Percentiles rank a stretch among this genome's conserved stretches.
Evolutionary conservation across 2,329 filamentous ascomycete species (phyloP).

Genomic region (Keithomyces neogunnii): DNA sequence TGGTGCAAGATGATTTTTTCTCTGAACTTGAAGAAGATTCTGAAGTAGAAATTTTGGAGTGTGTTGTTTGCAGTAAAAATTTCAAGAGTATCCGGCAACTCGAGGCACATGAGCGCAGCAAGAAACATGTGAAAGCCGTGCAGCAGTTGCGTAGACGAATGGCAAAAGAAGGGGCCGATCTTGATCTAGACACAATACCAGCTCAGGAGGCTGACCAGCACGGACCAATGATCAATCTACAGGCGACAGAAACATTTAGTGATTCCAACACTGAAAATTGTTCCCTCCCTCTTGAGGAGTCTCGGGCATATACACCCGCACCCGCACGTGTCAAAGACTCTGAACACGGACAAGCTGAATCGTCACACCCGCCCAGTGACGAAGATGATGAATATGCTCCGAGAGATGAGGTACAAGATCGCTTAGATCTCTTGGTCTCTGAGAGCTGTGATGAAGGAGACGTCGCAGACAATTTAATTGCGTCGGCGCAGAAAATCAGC

Average conservation of each 20-base stretch:
- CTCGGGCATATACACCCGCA: background rate
- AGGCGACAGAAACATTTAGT: background rate
- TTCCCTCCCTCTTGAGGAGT: background rate
- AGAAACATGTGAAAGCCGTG: conserved; percentile 86
- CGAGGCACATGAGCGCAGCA: conserved; percentile 88
- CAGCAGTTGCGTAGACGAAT: conserved; percentile 75
- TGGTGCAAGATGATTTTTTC: conserved; percentile 51
- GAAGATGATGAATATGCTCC: conserved; percentile 37
- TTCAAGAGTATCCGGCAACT: conserved; percentile 93
- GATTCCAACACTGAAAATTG: background rate
- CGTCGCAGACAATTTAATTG: conserved; percentile 8
- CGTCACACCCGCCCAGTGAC: background rate
- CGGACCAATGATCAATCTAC: background rate
- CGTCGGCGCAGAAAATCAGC: conserved; percentile 14
- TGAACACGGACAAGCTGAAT: background rate
- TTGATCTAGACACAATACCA: conserved; percentile 34
- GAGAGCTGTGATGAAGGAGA: background rate
- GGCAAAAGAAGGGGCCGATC: conserved; percentile 64
- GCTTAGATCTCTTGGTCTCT: conserved; percentile 18
- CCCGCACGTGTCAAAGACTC: background rate
- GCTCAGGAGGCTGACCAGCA: background rate
- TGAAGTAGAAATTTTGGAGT: conserved; percentile 57
- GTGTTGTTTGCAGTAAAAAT: conserved; percentile 65
- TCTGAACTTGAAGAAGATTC: conserved; percentile 48
- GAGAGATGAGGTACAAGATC: conserved; percentile 32